These are phyloP conservation scores for Chaetomiaceae sp. DNA, from an alignment of 2,329 filamentous ascomycete genomes.

Conservation along the genomic window DNA sequence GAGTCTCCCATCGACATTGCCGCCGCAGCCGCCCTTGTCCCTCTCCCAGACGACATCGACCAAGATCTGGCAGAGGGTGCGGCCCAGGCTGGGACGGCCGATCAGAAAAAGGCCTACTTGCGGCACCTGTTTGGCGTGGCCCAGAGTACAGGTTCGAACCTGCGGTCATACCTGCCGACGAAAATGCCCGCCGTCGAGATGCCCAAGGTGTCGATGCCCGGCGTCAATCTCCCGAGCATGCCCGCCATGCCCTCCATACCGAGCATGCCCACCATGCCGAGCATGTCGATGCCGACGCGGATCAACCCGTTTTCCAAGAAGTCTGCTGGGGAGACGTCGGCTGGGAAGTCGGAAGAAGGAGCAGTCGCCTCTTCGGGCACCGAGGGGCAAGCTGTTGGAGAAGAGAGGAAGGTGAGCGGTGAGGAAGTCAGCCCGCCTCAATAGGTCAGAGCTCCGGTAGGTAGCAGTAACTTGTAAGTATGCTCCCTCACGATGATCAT, in stretches of 20 bases:
- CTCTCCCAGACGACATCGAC: slow-evolving; percentile 40
- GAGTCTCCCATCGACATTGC: slow-evolving; percentile 52
- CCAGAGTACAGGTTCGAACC: slow-evolving; percentile 44
- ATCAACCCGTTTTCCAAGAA: slow-evolving; percentile 31
- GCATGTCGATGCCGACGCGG: slow-evolving; percentile 30
- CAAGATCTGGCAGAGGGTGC: slow-evolving; percentile 28
- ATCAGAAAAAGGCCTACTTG: slow-evolving; percentile 41
- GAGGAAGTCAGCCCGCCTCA: background rate
- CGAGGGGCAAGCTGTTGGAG: background rate
- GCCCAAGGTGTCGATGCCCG: slow-evolving; percentile 25
- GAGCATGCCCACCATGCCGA: slow-evolving; percentile 21
- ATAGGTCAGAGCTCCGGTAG: background rate
- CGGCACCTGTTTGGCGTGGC: slow-evolving; percentile 47
- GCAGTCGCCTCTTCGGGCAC: background rate
- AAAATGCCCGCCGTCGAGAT: slow-evolving; percentile 34
- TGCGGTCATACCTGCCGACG: slow-evolving; percentile 43
- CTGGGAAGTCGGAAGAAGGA: background rate
- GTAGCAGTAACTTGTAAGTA: no score
- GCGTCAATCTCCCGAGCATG: slow-evolving; percentile 23
- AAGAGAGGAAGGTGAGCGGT: background rate
- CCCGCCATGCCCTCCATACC: slow-evolving; percentile 18
- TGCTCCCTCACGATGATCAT: no score
- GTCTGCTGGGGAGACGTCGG: background rate
- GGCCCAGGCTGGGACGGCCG: slow-evolving; percentile 21
- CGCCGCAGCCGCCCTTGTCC: slow-evolving; percentile 47